Evolutionary conservation across 2,329 filamentous ascomycete species (phyloP), one percentile per base, ranked within the genome.

Genomic region (Ophiostoma triangulosporum): DNA sequence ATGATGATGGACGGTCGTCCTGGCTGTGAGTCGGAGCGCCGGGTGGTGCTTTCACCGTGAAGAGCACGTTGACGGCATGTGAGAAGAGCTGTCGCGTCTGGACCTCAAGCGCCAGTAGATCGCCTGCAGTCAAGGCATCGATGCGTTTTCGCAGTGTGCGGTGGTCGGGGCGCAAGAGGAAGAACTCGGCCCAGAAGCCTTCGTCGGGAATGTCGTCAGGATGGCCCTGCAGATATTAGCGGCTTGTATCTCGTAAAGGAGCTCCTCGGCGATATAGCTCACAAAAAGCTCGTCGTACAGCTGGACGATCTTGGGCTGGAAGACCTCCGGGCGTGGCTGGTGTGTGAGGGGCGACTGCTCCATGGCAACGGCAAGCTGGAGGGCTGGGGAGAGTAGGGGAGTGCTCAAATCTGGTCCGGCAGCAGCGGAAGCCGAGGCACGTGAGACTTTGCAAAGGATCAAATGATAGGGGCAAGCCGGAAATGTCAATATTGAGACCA

Each of bases 101-200:
- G 64, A 81, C 77, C 68, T 95, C 88, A 48, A 87, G 71, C 55
- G 83, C 80, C 40, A 96, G 73, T 57, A 95, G 74, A 61, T 90
- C 83, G 60, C 87, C 82, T 6, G 88, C 79, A 51, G 78, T 76
- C 38, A 93, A 72, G n/a, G 76, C 72, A 58, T 82, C 78, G 57
- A 98, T 72, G 48, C 89, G 77, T 50, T 70, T 72, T 64, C 80
- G 78, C 59, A 98, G 71, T 49, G 81, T 77, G 4, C 73, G 66
- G 53, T 80, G 76, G 64, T 96, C 88, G 22, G 91, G 90, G 58
- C 82, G 83, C 55, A 96, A 75, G 35, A 98, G 77, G 67, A 98
- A 98, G 70, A 98, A 89, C 69, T 96, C 93, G 60, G 81, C 78
- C 93, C 93, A 98, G 70, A 96, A 98, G 43, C 89, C 91, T 57